Evolutionary conservation across 495 filamentous ascomycete genomes (phyloP), one percentile per base, ranked within the genome.

Genomic region (Hypomontagnella monticulosa): DNA sequence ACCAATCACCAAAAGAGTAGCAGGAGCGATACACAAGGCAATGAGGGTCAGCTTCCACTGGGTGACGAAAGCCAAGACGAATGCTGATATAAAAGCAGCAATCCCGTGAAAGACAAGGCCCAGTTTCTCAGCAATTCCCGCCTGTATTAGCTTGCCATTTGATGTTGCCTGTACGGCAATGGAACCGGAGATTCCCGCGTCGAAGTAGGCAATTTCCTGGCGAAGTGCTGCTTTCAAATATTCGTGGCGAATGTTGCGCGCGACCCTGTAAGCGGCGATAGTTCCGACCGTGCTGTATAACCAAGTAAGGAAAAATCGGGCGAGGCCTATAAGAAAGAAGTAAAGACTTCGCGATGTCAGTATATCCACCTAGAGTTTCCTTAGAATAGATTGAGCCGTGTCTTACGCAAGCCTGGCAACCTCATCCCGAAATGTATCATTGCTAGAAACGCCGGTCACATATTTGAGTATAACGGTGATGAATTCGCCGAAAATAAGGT

Each of bases 41-140:
- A 75, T 74, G 9, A 78, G 62, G 1, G 77, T 76, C 18, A 82
- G 70, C 55, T 76, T 77, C 79, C 77, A 81, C 9, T 72, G 57
- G 10, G 65, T 71, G 3, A 61, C 53, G 51, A 86, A 86, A 3
- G 82, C 83, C 5, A 86, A 80, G 47, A 88, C 78, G 67, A 87
- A 87, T 16, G 87, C 80, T 0, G 83, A 78, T 16, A 87, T 59
- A 55, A 90, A 87, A 54, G 84, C 86, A 2, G 86, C 78, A 7
- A 80, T 56, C 49, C 78, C 84, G 57, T 81, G 76, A 37, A 89
- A 66, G 40, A 81, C 82, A 19, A 85, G 81, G 36, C 86, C 86
- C 7, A 87, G 83, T 70, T 89, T 90, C 73, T 90, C 87, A 6
- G 85, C 83, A 5, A 86, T 87, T 16, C 86, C 86, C 0, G 83